phyloP scores from a whole-genome alignment of 1,284 basidiomycete genomes.

The Ganoderma sinense region DNA sequence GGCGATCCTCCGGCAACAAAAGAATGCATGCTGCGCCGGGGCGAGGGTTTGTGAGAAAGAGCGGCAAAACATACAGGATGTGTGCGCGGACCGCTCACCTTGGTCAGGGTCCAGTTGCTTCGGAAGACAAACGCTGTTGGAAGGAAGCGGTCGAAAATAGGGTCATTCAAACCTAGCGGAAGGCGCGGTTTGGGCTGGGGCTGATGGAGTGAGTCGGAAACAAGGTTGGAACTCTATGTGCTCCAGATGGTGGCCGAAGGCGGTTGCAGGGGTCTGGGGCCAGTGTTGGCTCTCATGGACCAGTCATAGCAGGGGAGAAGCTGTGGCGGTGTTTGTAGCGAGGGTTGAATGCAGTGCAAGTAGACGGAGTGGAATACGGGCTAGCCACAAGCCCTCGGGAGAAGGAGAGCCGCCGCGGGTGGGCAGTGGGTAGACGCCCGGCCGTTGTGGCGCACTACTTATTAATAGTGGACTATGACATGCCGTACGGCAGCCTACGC shows the following conservation, averaged over 20 bases:
- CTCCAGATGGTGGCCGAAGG: neutral
- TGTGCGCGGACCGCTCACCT: constrained; percentile 27
- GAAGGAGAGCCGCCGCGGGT: too few relatives aligned
- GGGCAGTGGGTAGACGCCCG: neutral
- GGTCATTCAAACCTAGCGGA: neutral
- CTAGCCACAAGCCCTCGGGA: too few relatives aligned
- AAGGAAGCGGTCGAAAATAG: neutral
- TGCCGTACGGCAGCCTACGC: neutral
- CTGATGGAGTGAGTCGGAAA: neutral
- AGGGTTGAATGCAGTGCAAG: too few relatives aligned
- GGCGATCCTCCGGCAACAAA: constrained; percentile 86
- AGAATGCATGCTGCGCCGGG: constrained; percentile 67
- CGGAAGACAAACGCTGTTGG: constrained; percentile 1
- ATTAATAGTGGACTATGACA: neutral
- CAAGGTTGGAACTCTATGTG: neutral
- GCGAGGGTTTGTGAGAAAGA: neutral
- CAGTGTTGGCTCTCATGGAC: neutral
- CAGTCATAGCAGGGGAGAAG: too few relatives aligned
- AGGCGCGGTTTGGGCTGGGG: neutral
- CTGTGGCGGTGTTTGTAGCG: too few relatives aligned
- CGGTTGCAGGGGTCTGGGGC: neutral
- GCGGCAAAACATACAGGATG: neutral
- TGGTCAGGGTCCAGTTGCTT: constrained; percentile 42
- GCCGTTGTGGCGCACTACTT: neutral
- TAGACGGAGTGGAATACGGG: too few relatives aligned